Conservation (phyloP, 495 filamentous ascomycete genomes). For the Chaetomium tenue region DNA sequence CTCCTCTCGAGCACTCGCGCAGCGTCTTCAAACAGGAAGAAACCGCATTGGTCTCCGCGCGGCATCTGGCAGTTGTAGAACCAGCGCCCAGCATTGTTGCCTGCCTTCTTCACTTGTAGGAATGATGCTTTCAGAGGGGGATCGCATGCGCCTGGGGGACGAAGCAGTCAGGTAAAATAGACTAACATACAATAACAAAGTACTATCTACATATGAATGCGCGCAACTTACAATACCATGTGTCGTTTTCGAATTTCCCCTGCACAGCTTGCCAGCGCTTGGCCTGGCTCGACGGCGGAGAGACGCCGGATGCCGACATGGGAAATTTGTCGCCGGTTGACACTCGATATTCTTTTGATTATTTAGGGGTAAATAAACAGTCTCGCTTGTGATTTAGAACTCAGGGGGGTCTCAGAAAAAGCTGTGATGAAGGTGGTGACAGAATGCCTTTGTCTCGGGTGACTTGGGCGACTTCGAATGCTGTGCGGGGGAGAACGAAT, state of each 20-base stretch:
- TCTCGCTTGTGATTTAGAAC: background rate
- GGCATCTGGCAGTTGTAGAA: slow-evolving; percentile 67
- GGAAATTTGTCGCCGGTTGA: background rate
- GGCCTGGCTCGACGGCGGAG: background rate
- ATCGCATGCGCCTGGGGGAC: slow-evolving; percentile 58
- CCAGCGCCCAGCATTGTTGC: slow-evolving; percentile 60
- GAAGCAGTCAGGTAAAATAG: background rate
- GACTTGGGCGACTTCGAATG: background rate
- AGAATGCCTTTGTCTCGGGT: no score
- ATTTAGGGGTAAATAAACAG: background rate
- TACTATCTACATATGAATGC: no score
- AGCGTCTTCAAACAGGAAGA: slow-evolving; percentile 71
- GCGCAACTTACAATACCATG: slow-evolving; percentile 15
- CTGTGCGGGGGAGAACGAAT: background rate
- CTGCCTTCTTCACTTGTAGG: slow-evolving; percentile 64
- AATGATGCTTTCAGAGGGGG: slow-evolving; percentile 60
- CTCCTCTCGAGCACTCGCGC: slow-evolving; percentile 56
- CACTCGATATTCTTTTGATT: background rate
- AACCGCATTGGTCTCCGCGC: slow-evolving; percentile 54
- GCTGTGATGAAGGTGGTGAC: background rate
- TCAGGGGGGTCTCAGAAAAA: background rate
- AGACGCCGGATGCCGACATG: background rate
- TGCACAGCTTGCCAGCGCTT: background rate
- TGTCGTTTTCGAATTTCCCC: slow-evolving; percentile 16
- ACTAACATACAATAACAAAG: no score